Evolutionary conservation across 345 rosid species (phyloP).

Genomic region (Limnanthes douglasii): DNA sequence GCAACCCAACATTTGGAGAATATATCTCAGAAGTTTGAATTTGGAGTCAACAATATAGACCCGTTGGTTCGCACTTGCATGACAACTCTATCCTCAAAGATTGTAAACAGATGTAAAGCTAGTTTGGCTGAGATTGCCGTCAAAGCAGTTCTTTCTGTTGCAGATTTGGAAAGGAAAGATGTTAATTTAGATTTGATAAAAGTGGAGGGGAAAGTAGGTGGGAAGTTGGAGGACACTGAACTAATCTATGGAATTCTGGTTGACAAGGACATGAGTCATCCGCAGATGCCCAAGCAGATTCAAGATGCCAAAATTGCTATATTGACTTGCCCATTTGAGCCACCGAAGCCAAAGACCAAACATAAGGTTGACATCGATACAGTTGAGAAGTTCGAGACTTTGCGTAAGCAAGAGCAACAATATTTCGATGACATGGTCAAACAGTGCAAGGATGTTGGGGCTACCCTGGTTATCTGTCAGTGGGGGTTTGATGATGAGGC

Average conservation of each 20-base stretch:
- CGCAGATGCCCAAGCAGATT: constrained; percentile 92
- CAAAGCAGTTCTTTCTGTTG: constrained; percentile 90
- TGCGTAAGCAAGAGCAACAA: constrained; percentile 82
- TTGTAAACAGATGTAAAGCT: constrained; percentile 85
- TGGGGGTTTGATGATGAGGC: constrained; percentile 99
- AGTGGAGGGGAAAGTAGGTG: constrained; percentile 93
- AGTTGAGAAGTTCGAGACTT: constrained; percentile 83
- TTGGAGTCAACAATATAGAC: constrained; percentile 36
- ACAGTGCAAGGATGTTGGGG: constrained; percentile 96
- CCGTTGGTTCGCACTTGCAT: constrained; percentile 85
- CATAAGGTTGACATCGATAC: constrained; percentile 99
- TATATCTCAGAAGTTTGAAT: constrained; percentile 71
- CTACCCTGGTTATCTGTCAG: constrained; percentile 93
- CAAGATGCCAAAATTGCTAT: constrained; percentile 93
- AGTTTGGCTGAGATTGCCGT: constrained; percentile 93
- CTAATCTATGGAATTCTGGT: constrained; percentile 70
- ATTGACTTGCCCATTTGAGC: constrained; percentile 95
- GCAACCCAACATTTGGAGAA: constrained; percentile 70
- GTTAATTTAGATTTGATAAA: constrained; percentile 88
- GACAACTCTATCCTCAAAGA: constrained; percentile 92
- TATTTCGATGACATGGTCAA: constrained; percentile 97
- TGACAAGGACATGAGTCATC: constrained; percentile 97
- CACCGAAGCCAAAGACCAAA: constrained; percentile 97
- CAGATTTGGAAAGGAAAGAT: constrained; percentile 90
- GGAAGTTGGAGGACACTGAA: constrained; percentile 86